Evolutionary conservation across 2,329 filamentous ascomycete species (phyloP).

Genomic region (Scytalidium lignicola): DNA sequence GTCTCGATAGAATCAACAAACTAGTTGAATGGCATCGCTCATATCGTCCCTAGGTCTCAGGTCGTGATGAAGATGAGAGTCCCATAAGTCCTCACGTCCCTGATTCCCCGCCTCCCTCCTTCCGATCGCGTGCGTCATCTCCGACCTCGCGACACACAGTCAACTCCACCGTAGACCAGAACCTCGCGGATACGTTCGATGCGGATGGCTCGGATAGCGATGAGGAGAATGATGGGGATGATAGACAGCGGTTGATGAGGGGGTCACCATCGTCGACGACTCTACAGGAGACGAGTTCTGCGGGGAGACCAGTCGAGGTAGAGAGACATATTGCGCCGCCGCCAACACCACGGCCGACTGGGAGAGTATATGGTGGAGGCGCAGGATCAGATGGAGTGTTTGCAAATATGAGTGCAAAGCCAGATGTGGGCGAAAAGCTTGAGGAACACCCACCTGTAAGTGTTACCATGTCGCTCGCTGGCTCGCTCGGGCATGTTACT

Average conservation of each 20-base stretch:
- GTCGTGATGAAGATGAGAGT: slow-evolving; percentile 51
- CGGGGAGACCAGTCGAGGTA: slow-evolving; percentile 14
- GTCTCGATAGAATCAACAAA: neutral
- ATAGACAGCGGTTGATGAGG: slow-evolving; percentile 81
- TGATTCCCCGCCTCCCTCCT: slow-evolving; percentile 70
- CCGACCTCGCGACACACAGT: slow-evolving; percentile 41
- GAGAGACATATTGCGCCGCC: slow-evolving; percentile 8
- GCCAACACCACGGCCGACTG: slow-evolving; percentile 12
- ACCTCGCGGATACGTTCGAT: slow-evolving; percentile 91
- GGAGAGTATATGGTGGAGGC: slow-evolving; percentile 63
- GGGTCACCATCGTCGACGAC: slow-evolving; percentile 37
- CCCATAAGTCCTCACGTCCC: slow-evolving; percentile 27
- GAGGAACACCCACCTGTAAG: slow-evolving; percentile 92
- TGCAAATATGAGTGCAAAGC: slow-evolving; percentile 89
- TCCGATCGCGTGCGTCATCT: slow-evolving; percentile 78
- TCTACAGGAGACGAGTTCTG: slow-evolving; percentile 18
- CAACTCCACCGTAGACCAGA: slow-evolving; percentile 60
- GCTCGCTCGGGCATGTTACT: neutral
- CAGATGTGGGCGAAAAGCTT: slow-evolving; percentile 69
- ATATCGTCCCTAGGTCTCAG: slow-evolving; percentile 43
- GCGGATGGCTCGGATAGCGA: slow-evolving; percentile 70
- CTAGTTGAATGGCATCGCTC: neutral
- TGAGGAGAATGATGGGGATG: slow-evolving; percentile 68
- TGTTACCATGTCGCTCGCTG: neutral
- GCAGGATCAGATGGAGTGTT: slow-evolving; percentile 92